Percentiles rank a stretch among this genome's conserved stretches.
phyloP scores from a whole-genome alignment of 2,329 filamentous ascomycete species.

The Xylariaceae sp. region DNA sequence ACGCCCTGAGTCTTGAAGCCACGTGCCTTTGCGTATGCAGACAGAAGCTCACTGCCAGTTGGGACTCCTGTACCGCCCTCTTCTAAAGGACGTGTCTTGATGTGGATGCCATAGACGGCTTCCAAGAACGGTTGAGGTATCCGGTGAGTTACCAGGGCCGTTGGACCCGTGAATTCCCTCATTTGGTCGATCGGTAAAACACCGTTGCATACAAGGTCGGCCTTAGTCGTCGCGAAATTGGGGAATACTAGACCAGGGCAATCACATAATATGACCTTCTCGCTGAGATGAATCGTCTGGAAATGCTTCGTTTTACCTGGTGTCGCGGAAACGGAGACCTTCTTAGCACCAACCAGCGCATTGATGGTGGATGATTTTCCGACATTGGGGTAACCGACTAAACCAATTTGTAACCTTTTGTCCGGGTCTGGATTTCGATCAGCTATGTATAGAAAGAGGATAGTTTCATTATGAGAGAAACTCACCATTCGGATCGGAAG shows the following conservation, averaged over 20 bases:
- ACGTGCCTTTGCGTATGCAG: constrained; percentile 78
- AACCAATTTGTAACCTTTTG: constrained; percentile 75
- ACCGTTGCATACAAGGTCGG: constrained; percentile 90
- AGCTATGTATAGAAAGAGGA: no score
- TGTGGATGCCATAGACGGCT: constrained; percentile 88
- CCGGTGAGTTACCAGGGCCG: constrained; percentile 71
- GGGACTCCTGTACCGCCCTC: constrained; percentile 88
- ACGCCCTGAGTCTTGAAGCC: constrained; percentile 86
- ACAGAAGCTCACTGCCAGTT: constrained; percentile 76
- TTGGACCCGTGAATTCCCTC: constrained; percentile 84
- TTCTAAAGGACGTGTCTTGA: constrained; percentile 70
- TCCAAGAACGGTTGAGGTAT: constrained; percentile 87
- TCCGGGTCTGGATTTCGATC: constrained; percentile 37
- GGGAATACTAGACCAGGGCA: constrained; percentile 98
- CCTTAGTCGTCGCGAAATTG: constrained; percentile 95
- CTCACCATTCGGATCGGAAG: constrained; percentile 48
- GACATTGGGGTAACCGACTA: constrained; percentile 97
- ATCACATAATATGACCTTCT: constrained; percentile 87
- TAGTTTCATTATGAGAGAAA: no score
- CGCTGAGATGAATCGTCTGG: constrained; percentile 91
- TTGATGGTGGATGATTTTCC: constrained; percentile 99
- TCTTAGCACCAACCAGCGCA: constrained; percentile 95
- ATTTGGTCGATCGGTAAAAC: constrained; percentile 94
- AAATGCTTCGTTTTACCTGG: constrained; percentile 99
- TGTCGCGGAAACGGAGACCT: constrained; percentile 94